A percentile compares a stretch with the other conserved stretches of the same genome.
Evolutionary conservation across 352 stramenopile genomes (phyloP).

Genomic region (Plasmopara muralis): DNA sequence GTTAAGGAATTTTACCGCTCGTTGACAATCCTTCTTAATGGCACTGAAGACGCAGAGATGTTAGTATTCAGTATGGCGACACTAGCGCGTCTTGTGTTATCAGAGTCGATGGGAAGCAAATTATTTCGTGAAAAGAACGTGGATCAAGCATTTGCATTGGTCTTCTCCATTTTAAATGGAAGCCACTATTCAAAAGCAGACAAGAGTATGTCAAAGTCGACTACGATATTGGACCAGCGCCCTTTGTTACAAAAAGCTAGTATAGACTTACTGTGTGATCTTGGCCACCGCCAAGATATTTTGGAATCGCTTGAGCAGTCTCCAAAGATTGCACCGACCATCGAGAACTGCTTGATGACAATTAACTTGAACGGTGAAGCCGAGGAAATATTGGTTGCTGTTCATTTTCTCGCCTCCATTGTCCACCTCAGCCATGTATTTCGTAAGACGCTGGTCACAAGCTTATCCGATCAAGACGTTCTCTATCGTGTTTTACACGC

Average conservation of each 20-base stretch:
- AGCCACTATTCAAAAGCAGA: conserved; percentile 33
- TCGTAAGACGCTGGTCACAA: conserved; percentile 47
- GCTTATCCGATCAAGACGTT: conserved; percentile 47
- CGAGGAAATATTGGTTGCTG: conserved; percentile 49
- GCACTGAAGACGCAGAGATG: conserved; percentile 64
- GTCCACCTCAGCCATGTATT: conserved; percentile 52
- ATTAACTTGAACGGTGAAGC: conserved; percentile 65
- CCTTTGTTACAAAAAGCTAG: conserved; percentile 49
- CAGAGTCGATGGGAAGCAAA: conserved; percentile 67
- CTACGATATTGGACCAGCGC: conserved; percentile 30
- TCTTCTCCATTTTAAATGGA: conserved; percentile 64
- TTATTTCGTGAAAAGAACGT: conserved; percentile 81
- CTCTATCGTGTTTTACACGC: conserved; percentile 66
- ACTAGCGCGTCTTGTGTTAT: conserved; percentile 61
- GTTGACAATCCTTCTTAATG: conserved; percentile 76
- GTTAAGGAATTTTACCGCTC: conserved; percentile 78
- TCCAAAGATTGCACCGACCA: conserved; percentile 34
- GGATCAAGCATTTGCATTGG: conserved; percentile 58
- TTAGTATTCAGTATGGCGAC: conserved; percentile 77
- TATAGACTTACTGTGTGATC: conserved; percentile 62
- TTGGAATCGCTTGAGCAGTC: conserved; percentile 44
- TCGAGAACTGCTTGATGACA: conserved; percentile 48
- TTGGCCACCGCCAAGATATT: conserved; percentile 52
- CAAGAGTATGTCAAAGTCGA: conserved; percentile 20
- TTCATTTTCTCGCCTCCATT: conserved; percentile 56